phyloP scores from a whole-genome alignment of 2,329 filamentous ascomycete genomes.

The Xylariales sp. region DNA sequence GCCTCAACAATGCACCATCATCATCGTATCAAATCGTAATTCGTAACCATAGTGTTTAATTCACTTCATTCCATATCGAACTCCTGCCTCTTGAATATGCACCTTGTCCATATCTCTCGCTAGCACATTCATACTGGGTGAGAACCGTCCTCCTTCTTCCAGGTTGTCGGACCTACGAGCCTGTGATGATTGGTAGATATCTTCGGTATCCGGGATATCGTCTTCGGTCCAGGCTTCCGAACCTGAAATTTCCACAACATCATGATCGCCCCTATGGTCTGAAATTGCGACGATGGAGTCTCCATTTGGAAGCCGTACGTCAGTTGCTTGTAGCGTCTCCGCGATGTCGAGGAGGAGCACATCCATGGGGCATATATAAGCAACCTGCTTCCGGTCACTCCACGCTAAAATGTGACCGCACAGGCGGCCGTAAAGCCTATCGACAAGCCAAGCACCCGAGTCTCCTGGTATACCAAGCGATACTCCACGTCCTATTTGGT shows the following conservation, averaged over 20 bases:
- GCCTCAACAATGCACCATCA: background rate
- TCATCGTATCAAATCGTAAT: slow-evolving; percentile 19
- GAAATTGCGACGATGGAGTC: slow-evolving; percentile 54
- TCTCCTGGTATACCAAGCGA: slow-evolving; percentile 82
- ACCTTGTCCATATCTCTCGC: slow-evolving; percentile 47
- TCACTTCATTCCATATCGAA: slow-evolving; percentile 31
- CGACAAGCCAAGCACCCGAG: slow-evolving; percentile 92
- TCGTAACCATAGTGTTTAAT: slow-evolving; percentile 1
- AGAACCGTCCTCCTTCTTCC: slow-evolving; percentile 30
- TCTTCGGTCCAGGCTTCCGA: slow-evolving; percentile 43
- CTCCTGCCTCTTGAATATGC: slow-evolving; percentile 37
- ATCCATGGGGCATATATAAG: slow-evolving; percentile 97
- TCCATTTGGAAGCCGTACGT: slow-evolving; percentile 77
- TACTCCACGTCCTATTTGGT: slow-evolving; percentile 39
- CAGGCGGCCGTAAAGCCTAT: slow-evolving; percentile 79
- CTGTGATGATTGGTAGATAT: slow-evolving; percentile 21
- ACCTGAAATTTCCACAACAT: slow-evolving; percentile 47
- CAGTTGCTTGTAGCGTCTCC: slow-evolving; percentile 75
- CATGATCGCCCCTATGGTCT: slow-evolving; percentile 44
- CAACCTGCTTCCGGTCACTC: slow-evolving; percentile 81
- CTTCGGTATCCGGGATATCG: slow-evolving; percentile 36
- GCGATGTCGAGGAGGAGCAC: slow-evolving; percentile 87
- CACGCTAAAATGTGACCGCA: slow-evolving; percentile 93
- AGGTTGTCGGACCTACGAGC: background rate
- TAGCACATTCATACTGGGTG: slow-evolving; percentile 33